Conservation (phyloP, 345 rosid species). For the Limnanthes douglasii region DNA sequence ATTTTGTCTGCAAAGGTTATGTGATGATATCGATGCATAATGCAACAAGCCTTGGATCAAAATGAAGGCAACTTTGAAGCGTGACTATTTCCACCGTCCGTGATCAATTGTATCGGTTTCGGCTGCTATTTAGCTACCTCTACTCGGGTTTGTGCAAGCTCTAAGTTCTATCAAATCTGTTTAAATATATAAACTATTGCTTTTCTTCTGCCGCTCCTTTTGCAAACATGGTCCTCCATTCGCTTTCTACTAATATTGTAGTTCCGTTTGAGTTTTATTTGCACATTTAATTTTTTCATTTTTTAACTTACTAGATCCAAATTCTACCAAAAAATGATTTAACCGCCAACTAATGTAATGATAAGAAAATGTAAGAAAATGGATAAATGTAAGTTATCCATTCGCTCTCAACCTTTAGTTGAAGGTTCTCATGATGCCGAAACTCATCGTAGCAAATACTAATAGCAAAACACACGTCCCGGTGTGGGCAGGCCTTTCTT, state of each 20-base stretch:
- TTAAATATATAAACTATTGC: too few species aligned
- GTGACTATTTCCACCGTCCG: constrained; percentile 11
- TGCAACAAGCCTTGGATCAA: constrained; percentile 11
- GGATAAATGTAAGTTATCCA: too few species aligned
- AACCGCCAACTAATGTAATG: too few species aligned
- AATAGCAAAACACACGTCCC: constrained; percentile 42
- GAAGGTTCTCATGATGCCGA: constrained; percentile 48
- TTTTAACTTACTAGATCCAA: too few species aligned
- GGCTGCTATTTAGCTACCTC: constrained; percentile 10
- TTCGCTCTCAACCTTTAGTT: too few species aligned
- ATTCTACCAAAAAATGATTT: too few species aligned
- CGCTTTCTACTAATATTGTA: too few species aligned
- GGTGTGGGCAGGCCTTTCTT: constrained; percentile 69
- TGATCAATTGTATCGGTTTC: constrained; percentile 12
- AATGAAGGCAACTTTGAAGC: constrained; percentile 9
- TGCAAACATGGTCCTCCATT: too few species aligned
- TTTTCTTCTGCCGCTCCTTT: constrained; percentile 58
- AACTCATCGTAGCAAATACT: constrained; percentile 51
- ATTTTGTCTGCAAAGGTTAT: constrained; percentile 3
- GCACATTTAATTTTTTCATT: too few species aligned
- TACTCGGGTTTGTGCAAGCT: constrained; percentile 10
- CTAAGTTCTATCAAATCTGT: constrained; percentile 6
- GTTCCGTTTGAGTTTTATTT: too few species aligned
- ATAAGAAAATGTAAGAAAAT: too few species aligned
- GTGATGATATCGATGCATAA: constrained; percentile 7